Percentiles rank a stretch among this genome's conserved stretches.
These are phyloP conservation scores for Phlebiopsis gigantea DNA, from an alignment of 768 basidiomycete species.

Conservation along the genomic window DNA sequence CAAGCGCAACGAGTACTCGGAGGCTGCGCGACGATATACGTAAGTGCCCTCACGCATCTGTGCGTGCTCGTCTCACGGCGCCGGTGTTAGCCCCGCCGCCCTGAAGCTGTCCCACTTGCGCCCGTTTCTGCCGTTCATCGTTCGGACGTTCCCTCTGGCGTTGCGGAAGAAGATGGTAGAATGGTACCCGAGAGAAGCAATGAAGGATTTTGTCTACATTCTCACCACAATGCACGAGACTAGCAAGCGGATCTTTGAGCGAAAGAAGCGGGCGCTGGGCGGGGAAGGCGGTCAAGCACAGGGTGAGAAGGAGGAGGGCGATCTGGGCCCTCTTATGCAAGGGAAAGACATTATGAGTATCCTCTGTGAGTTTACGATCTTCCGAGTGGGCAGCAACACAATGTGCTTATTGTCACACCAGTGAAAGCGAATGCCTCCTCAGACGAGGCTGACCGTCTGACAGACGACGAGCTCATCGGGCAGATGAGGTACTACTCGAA, in stretches of 20 bases:
- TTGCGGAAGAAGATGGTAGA: not conserved
- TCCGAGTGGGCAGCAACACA: too few species aligned
- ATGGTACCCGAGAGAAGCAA: not conserved
- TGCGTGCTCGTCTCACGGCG: not conserved
- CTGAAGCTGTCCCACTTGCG: not conserved
- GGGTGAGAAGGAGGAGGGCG: conserved; percentile 23
- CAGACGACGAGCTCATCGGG: conserved; percentile 8
- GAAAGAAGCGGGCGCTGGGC: conserved; percentile 34
- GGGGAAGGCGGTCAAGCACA: conserved; percentile 27
- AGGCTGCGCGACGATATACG: conserved; percentile 17
- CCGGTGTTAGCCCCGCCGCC: not conserved
- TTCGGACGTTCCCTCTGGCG: not conserved
- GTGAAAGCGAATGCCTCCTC: conserved; percentile 11
- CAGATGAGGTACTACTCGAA: conserved; percentile 13
- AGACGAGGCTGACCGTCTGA: conserved; percentile 6
- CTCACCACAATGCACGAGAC: conserved; percentile 31
- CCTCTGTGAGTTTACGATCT: conserved; percentile 34
- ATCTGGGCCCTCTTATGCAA: conserved; percentile 7
- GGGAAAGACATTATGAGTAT: conserved; percentile 44
- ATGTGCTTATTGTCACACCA: not conserved
- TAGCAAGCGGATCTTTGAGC: conserved; percentile 30
- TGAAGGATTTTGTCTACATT: conserved; percentile 30
- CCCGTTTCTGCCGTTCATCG: not conserved
- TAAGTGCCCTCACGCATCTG: not conserved
- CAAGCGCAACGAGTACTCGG: conserved; percentile 18